Evolutionary conservation across 805 yeast species (phyloP).

Genomic region (Wickerhamiella sergipiensis): DNA sequence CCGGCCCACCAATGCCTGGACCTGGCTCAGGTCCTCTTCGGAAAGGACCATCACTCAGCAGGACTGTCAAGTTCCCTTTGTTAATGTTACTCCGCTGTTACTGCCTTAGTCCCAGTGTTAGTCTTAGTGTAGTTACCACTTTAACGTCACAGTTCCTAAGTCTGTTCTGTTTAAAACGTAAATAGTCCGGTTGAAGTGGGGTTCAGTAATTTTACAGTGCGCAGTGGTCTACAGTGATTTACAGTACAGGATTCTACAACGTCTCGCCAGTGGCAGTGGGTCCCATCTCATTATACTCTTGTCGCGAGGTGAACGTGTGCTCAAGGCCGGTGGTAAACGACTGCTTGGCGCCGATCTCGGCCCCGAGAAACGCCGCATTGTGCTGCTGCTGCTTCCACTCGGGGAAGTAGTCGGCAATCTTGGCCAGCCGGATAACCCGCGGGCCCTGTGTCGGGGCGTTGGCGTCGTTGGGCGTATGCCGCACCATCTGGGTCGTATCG

Average conservation of each 20-base stretch:
- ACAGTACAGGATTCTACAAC: too few species aligned
- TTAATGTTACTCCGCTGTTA: too few species aligned
- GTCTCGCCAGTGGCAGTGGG: slow-evolving; percentile 32
- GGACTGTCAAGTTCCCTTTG: too few species aligned
- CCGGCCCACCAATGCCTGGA: not conserved
- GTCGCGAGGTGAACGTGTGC: slow-evolving; percentile 51
- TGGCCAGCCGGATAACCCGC: slow-evolving; percentile 49
- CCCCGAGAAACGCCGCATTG: slow-evolving; percentile 76
- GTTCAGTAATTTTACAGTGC: too few species aligned
- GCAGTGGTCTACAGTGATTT: too few species aligned
- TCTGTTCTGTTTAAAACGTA: too few species aligned
- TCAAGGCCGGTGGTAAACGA: slow-evolving; percentile 53
- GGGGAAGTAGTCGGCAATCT: slow-evolving; percentile 82
- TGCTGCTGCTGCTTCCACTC: slow-evolving; percentile 80
- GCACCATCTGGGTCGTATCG: not conserved
- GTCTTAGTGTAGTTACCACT: too few species aligned
- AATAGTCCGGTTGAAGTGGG: too few species aligned
- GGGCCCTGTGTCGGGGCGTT: slow-evolving; percentile 55
- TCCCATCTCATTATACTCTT: slow-evolving; percentile 63
- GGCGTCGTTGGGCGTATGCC: slow-evolving; percentile 13
- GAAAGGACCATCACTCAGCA: not conserved
- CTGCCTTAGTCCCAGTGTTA: too few species aligned
- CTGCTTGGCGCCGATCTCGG: slow-evolving; percentile 76
- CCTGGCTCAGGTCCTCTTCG: not conserved
- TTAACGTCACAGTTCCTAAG: too few species aligned